phyloP scores from a whole-genome alignment of 129 eudicot genomes.

The Kitagawia praeruptora region DNA sequence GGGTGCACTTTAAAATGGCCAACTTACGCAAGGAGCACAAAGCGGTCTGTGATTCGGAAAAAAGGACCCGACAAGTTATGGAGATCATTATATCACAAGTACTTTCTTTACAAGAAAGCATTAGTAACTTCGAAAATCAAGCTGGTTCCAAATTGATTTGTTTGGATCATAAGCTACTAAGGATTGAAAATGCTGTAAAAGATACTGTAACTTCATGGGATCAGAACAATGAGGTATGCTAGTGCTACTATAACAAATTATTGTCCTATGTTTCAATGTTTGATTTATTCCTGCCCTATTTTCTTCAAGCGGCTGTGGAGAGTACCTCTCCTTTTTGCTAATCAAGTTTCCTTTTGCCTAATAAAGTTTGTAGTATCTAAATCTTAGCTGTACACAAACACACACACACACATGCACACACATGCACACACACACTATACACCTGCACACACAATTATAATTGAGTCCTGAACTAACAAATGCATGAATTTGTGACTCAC shows the following conservation, averaged over 20 bases:
- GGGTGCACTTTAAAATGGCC: slow-evolving; percentile 60
- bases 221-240: slow-evolving; percentile 53
- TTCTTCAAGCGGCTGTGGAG: neutral
- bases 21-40: slow-evolving; percentile 45
- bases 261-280: neutral
- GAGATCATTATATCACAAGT: slow-evolving; percentile 36
- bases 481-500: no score
- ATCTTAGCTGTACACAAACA: neutral
- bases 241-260: neutral
- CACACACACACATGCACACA: no score
- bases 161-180: slow-evolving; percentile 45
- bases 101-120: slow-evolving; percentile 29
- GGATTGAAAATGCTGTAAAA: slow-evolving; percentile 34
- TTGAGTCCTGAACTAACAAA: no score
- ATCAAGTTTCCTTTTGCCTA: no score
- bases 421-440: no score
- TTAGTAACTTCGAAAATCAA: slow-evolving; percentile 40
- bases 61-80: slow-evolving; percentile 29
- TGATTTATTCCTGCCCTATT: neutral
- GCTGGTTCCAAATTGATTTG: slow-evolving; percentile 34
- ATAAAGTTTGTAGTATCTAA: neutral
- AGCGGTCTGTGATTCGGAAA: slow-evolving; percentile 37
- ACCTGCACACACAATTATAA: no score
- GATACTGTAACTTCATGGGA: slow-evolving; percentile 46
- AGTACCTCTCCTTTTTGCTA: no score